Base-by-base conservation (phyloP, 805 yeast genomes). In the Debaryomyces tyrocola region DNA sequence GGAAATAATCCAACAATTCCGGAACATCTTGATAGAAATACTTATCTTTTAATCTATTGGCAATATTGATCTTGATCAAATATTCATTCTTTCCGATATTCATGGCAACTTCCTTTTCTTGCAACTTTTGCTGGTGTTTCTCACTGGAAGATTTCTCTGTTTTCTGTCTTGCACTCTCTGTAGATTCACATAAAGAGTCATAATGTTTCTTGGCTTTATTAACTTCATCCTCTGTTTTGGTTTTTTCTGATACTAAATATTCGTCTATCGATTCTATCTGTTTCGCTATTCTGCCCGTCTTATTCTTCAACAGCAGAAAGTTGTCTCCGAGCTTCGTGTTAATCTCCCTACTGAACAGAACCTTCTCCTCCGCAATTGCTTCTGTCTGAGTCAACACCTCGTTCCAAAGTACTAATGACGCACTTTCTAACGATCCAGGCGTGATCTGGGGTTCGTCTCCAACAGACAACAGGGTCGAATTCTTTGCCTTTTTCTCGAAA, bases 341-440 rank as follows among this genome's bases (percentile, higher is more conserved):
- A 44, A 91, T 65, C 43, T 87, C 90, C 33, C 69, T 68, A 10
- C 87, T 77, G 40, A 91, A 75, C 42, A 75, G 67, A 20, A 63
- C 61, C 54, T 82, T 83, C 55, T 87, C 95, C 44, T 75, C 79
- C 33, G 96, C 85, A 33, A 87, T 79, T 20, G 77, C 70, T 64
- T 91, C 97, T 1, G 96, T 88, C 59, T 89, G 94, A 3, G 86
- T 77, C 48, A 92, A 75, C 6, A 91, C 79, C 52, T 90, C 96
- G 38, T 80, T 89, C 99, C 99, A 92, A 1, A 96, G 80, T 10
- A 88, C 96, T 51, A 91, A 69, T 12, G 87, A 75, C 0, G 97
- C 96, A 52, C 87, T 78, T 61, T 94, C 98, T 41, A 92, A 72
- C 0, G 97, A 90, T 0, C 99, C 99, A 0, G 99, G 98, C 0